These are phyloP conservation scores for Malus hybrid DNA, from an alignment of 331 rosid species.

Conservation along the genomic window DNA sequence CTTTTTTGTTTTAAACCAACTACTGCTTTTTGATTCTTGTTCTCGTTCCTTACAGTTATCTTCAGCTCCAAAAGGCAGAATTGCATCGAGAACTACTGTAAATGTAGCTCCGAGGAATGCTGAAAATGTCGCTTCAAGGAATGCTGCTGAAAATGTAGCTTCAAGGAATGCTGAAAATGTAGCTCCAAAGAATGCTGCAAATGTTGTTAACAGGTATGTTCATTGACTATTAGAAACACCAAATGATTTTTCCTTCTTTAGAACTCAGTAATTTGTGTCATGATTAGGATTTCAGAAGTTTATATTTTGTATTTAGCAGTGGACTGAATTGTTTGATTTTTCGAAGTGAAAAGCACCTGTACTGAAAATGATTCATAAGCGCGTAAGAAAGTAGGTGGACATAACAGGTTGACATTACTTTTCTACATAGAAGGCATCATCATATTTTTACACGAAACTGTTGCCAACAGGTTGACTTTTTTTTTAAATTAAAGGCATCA, in stretches of 20 bases:
- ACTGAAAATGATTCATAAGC: neutral
- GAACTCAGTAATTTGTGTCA: neutral
- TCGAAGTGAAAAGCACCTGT: neutral
- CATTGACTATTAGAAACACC: neutral
- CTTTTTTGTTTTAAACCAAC: slow-evolving; percentile 6
- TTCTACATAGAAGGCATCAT: neutral
- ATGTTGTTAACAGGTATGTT: slow-evolving; percentile 41
- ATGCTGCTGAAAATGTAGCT: slow-evolving; percentile 33
- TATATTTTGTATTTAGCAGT: neutral
- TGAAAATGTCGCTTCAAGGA: too few species aligned
- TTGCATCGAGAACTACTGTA: slow-evolving; percentile 60
- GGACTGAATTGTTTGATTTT: neutral
- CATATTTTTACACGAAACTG: neutral
- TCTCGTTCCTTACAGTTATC: slow-evolving; percentile 49
- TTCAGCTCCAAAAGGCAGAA: slow-evolving; percentile 95
- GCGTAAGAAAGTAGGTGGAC: neutral
- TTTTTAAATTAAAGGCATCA: too few species aligned
- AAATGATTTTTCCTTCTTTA: neutral
- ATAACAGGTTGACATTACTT: neutral
- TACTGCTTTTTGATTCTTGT: neutral
- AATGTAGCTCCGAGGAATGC: slow-evolving; percentile 57
- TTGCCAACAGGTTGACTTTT: too few species aligned
- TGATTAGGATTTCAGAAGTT: neutral
- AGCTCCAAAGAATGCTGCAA: slow-evolving; percentile 53
- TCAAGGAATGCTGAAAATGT: slow-evolving; percentile 46